Percentiles rank a stretch among this genome's conserved stretches.
phyloP scores from a whole-genome alignment of 495 filamentous ascomycete species.

The Lasiosphaeris hirsuta region DNA sequence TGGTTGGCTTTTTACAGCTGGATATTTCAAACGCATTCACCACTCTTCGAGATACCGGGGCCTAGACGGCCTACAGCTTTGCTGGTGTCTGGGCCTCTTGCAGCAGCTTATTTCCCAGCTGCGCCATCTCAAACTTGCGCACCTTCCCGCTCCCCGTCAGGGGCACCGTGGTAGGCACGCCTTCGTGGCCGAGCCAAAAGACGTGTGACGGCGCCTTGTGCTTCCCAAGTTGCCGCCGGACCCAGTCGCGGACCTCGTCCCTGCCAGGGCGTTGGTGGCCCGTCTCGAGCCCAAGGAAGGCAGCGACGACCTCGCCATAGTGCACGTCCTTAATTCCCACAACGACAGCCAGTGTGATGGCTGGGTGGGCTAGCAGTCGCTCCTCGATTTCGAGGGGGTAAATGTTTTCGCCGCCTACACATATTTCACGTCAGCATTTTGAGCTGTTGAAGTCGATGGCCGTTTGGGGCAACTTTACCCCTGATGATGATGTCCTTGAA shows the following conservation, averaged over 20 bases:
- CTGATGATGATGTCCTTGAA: conserved; percentile 67
- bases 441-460: background rate
- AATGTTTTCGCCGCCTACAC: conserved; percentile 55
- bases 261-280: conserved; percentile 33
- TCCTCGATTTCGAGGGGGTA: conserved; percentile 72
- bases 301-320: conserved; percentile 66
- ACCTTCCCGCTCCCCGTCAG: conserved; percentile 72
- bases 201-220: conserved; percentile 66
- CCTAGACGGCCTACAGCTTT: conserved; percentile 31
- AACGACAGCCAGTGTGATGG: conserved; percentile 55
- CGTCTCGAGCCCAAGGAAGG: conserved; percentile 49
- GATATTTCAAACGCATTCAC: background rate
- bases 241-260: conserved; percentile 57
- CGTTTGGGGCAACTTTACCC: conserved; percentile 31
- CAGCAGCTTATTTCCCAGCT: conserved; percentile 52
- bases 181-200: conserved; percentile 62
- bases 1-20: no score
- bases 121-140: conserved; percentile 62
- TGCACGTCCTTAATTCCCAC: conserved; percentile 59
- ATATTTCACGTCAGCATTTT: background rate
- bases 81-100: conserved; percentile 26
- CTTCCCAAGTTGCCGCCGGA: conserved; percentile 55
- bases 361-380: conserved; percentile 55
- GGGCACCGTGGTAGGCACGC: conserved; percentile 53
- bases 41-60: background rate